Evolutionary conservation across 2,329 filamentous ascomycete species (phyloP), one percentile per base, ranked within the genome.

Genomic region (Xylariales sp.): DNA sequence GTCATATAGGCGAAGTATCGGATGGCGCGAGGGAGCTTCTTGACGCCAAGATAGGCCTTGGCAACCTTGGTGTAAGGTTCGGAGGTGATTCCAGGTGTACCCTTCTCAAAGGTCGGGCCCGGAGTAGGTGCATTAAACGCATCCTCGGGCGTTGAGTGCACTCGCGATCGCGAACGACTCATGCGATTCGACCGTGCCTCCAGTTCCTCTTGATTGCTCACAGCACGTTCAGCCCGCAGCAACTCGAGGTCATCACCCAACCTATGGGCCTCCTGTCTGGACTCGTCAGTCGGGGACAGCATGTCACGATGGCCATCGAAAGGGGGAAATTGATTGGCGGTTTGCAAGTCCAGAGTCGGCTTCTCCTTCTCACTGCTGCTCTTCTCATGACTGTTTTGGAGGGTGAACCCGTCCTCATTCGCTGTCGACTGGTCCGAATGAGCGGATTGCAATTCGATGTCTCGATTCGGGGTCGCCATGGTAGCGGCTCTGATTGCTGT

Each of bases 1-100:
- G 74, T 65, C 50, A 87, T 85, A 56, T 89, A 89, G 16, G 78
- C 77, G 52, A 87, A 73, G 56, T 86, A 88, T 33, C 85, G 74
- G 36, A 88, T 61, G 78, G 86, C 44, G 73, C 71, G 58, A 82
- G 85, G 42, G 82, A 61, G 43, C 6, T 55, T 53, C 40, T 51
- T 53, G 59, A 55, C 24, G n/a, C 8, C 8, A 27, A n/a, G 8
- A 27, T 8, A n/a, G 8, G 24, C 8, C 24, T 27, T 27, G 24
- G 8, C 8, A n/a, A 27, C 8, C 24, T 27, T 27, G 24, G 8
- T 27, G 8, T 8, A n/a, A n/a, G 8, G 24, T n/a, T 27, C 24
- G 24, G 8, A 8, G 8, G 24, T 8, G 8, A 27, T 8, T n/a
- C n/a, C n/a, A n/a, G n/a, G n/a, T n/a, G n/a, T n/a, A 8, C 8